A percentile compares a stretch with the other conserved stretches of the same genome.
phyloP scores from a whole-genome alignment of 2,329 filamentous ascomycete species.

The Zymoseptoria passerinii region DNA sequence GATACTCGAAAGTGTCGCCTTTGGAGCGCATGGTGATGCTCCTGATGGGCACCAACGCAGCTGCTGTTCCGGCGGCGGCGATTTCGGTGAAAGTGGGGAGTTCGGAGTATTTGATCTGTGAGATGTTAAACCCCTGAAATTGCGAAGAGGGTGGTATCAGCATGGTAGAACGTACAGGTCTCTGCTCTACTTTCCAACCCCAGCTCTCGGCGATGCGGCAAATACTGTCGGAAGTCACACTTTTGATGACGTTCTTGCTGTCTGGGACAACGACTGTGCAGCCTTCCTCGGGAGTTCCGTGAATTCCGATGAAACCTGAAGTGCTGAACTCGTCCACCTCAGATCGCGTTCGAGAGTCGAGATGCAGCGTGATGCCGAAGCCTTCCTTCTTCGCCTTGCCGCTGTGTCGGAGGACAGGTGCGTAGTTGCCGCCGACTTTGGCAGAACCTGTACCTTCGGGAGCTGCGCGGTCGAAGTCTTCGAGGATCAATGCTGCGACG shows the following conservation, averaged over 20 bases:
- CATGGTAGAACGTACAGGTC: constrained; percentile 45
- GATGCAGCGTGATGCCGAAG: constrained; percentile 87
- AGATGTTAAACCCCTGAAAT: background rate
- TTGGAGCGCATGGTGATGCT: constrained; percentile 68
- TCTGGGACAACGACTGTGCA: constrained; percentile 74
- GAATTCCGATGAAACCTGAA: constrained; percentile 80
- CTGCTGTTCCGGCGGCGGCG: constrained; percentile 85
- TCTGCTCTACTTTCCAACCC: constrained; percentile 76
- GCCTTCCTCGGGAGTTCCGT: constrained; percentile 47
- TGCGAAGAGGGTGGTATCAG: no score
- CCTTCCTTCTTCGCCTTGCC: constrained; percentile 70
- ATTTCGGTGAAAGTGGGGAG: constrained; percentile 63
- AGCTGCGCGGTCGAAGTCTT: constrained; percentile 90
- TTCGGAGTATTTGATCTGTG: constrained; percentile 58
- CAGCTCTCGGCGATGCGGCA: constrained; percentile 66
- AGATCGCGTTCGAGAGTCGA: constrained; percentile 74
- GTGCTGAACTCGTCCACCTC: constrained; percentile 96
- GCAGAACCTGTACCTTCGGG: constrained; percentile 81
- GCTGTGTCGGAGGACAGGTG: constrained; percentile 80
- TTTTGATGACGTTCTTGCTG: constrained; percentile 79
- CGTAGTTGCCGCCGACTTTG: constrained; percentile 96
- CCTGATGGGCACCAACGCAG: constrained; percentile 81
- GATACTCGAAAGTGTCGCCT: constrained; percentile 49
- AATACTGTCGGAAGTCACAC: constrained; percentile 72
- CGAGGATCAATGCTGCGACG: constrained; percentile 78